phyloP scores from a whole-genome alignment of 176 grass and related monocot species.

The Dactylis glomerata region DNA sequence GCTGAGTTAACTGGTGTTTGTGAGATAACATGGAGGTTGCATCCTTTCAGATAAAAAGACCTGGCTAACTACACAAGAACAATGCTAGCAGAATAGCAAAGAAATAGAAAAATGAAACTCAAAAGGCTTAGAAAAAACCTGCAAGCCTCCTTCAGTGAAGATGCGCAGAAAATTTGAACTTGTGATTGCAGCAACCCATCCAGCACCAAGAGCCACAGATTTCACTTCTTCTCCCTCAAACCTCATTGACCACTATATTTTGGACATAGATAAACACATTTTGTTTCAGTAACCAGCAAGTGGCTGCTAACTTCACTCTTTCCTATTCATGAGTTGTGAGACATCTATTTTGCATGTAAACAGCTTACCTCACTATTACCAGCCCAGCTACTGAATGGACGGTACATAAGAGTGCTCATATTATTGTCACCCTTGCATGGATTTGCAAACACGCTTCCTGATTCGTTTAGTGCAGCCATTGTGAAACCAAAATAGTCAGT shows the following conservation, averaged over 20 bases:
- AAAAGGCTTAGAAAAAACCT: conserved; percentile 47
- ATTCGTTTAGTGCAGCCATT: conserved; percentile 89
- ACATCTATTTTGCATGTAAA: not conserved
- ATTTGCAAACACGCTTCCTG: conserved; percentile 86
- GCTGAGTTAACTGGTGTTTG: not conserved
- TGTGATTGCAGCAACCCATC: conserved; percentile 86
- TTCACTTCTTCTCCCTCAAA: conserved; percentile 94
- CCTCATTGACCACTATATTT: conserved; percentile 92
- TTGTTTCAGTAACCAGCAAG: not conserved
- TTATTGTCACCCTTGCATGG: conserved; percentile 89
- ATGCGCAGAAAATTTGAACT: conserved; percentile 81
- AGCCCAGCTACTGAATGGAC: conserved; percentile 90
- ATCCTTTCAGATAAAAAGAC: not conserved
- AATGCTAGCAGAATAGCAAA: not conserved
- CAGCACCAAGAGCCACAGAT: conserved; percentile 67
- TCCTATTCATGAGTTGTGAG: not conserved
- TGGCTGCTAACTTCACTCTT: not conserved
- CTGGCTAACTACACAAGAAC: not conserved
- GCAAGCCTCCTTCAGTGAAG: conserved; percentile 84
- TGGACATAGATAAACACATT: conserved; percentile 8
- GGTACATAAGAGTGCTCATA: conserved; percentile 99
- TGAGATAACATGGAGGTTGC: not conserved
- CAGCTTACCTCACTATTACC: conserved; percentile 86
- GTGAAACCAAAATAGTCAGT: conserved; percentile 97
- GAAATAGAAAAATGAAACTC: not conserved